Conservation (phyloP, 352 stramenopile genomes). For the Globisporangium echinulatum region DNA sequence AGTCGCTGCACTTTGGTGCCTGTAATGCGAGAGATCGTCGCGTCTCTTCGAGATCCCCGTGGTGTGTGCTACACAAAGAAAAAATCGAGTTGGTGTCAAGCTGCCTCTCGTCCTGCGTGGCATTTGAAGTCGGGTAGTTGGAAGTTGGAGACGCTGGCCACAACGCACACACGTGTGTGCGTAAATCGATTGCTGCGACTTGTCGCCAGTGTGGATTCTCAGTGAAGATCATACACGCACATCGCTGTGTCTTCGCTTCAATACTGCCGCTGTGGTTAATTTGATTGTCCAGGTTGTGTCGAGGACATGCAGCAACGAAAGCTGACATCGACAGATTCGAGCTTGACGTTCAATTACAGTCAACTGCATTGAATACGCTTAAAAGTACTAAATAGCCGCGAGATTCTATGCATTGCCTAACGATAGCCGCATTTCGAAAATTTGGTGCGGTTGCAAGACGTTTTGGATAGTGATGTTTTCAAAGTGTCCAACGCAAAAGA, state of each 20-base stretch:
- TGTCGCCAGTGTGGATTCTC: no score
- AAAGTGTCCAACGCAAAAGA: conserved; percentile 11
- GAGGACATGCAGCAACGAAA: no score
- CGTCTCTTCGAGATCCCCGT: conserved; percentile 1
- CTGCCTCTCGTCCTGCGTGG: no score
- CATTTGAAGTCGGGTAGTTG: neutral
- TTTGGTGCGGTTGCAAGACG: neutral
- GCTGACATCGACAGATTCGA: no score
- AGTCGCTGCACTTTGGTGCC: neutral
- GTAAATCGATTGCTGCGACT: no score
- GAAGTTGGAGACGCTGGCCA: neutral
- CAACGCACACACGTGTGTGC: neutral
- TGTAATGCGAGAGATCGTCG: neutral
- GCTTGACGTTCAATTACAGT: neutral
- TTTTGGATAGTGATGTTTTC: neutral
- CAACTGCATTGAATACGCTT: neutral
- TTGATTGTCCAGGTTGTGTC: no score
- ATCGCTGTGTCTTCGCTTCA: no score
- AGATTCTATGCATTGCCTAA: neutral
- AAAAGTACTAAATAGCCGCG: neutral
- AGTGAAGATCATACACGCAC: no score
- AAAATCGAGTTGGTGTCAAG: neutral
- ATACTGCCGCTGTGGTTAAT: no score
- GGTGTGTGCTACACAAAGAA: neutral
- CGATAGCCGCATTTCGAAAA: neutral